Evolutionary conservation across 305 asterid species (phyloP).

Genomic region (Salvia sclarea): DNA sequence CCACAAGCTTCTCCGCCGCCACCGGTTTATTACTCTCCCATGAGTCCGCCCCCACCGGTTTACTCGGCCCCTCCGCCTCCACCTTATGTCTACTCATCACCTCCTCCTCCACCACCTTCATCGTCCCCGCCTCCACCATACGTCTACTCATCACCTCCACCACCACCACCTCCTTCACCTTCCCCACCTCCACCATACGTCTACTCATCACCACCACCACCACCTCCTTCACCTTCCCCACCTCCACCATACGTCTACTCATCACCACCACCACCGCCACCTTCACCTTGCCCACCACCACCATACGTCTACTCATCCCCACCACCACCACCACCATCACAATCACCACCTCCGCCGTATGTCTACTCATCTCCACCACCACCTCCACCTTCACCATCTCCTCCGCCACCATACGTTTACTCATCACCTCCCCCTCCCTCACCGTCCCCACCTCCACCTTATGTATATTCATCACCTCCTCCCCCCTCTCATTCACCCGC

Average conservation of each 20-base stretch:
- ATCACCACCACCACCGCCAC: constrained; percentile 36
- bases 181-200: constrained; percentile 38
- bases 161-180: constrained; percentile 41
- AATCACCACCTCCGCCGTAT: constrained; percentile 41
- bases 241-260: constrained; percentile 33
- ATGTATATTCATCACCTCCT: constrained; percentile 52
- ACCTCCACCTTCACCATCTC: constrained; percentile 34
- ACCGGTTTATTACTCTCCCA: constrained; percentile 31
- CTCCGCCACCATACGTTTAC: constrained; percentile 28
- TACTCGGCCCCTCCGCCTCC: constrained; percentile 38
- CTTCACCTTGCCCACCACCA: constrained; percentile 32
- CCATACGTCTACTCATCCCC: constrained; percentile 30
- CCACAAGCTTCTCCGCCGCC: constrained; percentile 38
- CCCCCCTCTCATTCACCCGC: constrained; percentile 30
- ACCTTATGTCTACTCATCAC: constrained; percentile 28
- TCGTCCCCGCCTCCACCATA: constrained; percentile 29
- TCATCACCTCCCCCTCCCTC: constrained; percentile 39
- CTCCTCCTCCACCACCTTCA: constrained; percentile 41
- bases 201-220: constrained; percentile 24
- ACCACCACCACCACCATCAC: constrained; percentile 47
- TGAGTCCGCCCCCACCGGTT: constrained; percentile 33
- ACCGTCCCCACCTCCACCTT: constrained; percentile 44
- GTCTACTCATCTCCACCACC: constrained; percentile 33
- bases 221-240: constrained; percentile 24
- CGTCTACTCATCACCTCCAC: constrained; percentile 33